Percentiles rank a stretch among this genome's conserved stretches.
Evolutionary conservation across 208 protist genomes (phyloP).

Genomic region (Crithidia fasciculata): DNA sequence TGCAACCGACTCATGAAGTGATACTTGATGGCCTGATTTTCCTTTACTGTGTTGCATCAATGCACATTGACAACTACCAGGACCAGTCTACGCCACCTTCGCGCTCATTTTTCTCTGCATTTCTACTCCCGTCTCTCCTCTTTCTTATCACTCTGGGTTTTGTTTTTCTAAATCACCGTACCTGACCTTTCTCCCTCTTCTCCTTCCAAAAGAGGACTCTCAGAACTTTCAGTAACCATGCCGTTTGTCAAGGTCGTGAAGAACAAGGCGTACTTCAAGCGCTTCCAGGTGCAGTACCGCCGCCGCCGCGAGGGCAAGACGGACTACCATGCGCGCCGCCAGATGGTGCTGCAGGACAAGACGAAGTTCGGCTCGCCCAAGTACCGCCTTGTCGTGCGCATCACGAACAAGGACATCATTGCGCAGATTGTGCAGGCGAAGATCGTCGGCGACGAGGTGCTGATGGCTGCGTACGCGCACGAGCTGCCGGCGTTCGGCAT

Average conservation of each 20-base stretch:
- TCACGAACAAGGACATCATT: constrained; percentile 98
- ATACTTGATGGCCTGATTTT: too few species aligned
- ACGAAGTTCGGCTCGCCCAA: constrained; percentile 99
- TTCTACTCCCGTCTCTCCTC: too few species aligned
- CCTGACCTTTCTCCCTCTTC: too few species aligned
- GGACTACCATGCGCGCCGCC: constrained; percentile 97
- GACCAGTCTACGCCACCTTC: too few species aligned
- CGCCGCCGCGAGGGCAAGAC: constrained; percentile 98
- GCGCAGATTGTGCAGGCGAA: constrained; percentile 97
- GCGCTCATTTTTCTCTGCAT: too few species aligned
- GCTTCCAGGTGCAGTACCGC: constrained; percentile 98
- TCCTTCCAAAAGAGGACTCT: not conserved
- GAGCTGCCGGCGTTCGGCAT: constrained; percentile 98
- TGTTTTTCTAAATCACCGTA: not conserved
- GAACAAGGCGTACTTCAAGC: constrained; percentile 98
- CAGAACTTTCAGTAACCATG: constrained; percentile 37
- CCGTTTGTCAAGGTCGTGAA: constrained; percentile 92
- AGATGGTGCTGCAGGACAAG: constrained; percentile 98
- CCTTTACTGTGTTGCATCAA: too few species aligned
- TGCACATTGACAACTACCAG: too few species aligned
- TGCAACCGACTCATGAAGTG: too few species aligned
- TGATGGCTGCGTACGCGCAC: constrained; percentile 96
- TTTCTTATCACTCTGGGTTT: not conserved
- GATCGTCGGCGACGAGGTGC: constrained; percentile 95
- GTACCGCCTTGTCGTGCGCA: constrained; percentile 98